phyloP scores from a whole-genome alignment of 1,139 yeast species.

The Pichia sp. region DNA sequence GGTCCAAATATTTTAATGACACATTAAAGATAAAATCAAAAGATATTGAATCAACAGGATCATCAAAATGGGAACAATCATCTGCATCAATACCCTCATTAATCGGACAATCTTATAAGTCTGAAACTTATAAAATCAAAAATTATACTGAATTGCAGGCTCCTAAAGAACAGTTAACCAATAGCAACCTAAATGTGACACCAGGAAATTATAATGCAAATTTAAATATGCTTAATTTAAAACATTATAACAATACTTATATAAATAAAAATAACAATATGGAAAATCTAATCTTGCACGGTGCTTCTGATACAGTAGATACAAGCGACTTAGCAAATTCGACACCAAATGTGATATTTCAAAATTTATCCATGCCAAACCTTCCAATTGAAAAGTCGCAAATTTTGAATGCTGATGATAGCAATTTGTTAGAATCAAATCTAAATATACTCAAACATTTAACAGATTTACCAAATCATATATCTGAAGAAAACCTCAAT shows the following conservation, averaged over 20 bases:
- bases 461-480: background rate
- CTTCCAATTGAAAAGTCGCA: background rate
- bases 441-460: background rate
- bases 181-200: no score
- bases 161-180: no score
- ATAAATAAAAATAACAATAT: background rate
- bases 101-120: background rate
- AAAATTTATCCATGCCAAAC: constrained; percentile 2
- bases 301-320: constrained; percentile 1
- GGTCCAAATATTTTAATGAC: background rate
- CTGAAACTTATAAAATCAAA: background rate
- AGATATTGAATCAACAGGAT: background rate
- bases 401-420: background rate
- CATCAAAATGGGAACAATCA: background rate
- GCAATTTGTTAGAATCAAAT: no score
- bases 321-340: constrained; percentile 5
- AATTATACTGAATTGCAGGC: background rate
- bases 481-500: constrained; percentile 1
- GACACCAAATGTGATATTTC: constrained; percentile 6
- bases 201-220: no score
- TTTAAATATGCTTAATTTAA: no score
- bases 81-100: background rate
- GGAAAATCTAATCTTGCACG: background rate
- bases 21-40: background rate
- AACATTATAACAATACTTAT: no score